Evolutionary conservation across 257 asterid species (phyloP), one percentile per base, ranked within the genome.

Genomic region (Dorcoceras hygrometricum): DNA sequence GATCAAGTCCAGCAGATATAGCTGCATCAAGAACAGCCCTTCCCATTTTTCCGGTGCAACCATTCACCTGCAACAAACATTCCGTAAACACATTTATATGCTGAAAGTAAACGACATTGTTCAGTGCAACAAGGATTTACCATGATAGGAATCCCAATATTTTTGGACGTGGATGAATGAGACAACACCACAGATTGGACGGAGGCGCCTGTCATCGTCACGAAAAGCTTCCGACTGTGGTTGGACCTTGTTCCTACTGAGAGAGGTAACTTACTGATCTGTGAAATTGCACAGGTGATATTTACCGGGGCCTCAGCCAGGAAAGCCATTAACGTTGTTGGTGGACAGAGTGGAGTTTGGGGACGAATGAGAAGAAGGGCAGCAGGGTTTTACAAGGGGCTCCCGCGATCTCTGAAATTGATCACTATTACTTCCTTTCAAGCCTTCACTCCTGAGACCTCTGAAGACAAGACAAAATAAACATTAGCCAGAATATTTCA

Each of bases 31-130:
- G 84, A 43, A 86, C 91, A 16, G 87, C 82, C 62, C 83, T 79
- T 11, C 91, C 91, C 87, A 86, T 79, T 67, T 83, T 75, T 1
- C 91, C 91, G 18, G 85, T 83, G 67, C 82, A 78, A 66, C 89
- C 87, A 73, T 86, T 86, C 32, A 83, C 84, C 90, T 84, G 25
- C 46, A 36, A 46, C 32, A 54, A 23, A 64, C 54, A 16, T 46
- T 18, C 7, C 1, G 51, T 16, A 19, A 14, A 43, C 5, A 18
- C 20, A 46, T 16, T 16, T 18, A 18, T 46, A 46, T 46, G 54
- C 20, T 5, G 1, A 16, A 46, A 1, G 54, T 16, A 22, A 46
- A 46, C 4, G 1, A 46, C 22, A 8, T 16, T 4, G 0, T 46
- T 46, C 22, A 8, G 4, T 22, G 0, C 54, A 46, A 46, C 54